Conservation (phyloP, 441 rosid species). For the Adansonia rubrostipa region DNA sequence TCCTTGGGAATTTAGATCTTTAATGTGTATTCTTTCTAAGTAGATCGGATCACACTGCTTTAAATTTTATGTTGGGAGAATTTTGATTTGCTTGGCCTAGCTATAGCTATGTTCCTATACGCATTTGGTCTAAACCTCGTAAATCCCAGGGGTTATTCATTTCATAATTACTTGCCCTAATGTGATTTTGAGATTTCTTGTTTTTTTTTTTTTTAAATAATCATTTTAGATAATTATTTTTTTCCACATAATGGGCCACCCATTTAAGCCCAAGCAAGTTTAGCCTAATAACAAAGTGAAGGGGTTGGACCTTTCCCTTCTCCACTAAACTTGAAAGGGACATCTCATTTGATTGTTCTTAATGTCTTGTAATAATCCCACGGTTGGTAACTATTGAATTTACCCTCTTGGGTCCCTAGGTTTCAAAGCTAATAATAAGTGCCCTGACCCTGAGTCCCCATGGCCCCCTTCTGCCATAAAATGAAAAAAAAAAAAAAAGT, state of each 20-base stretch:
- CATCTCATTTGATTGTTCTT: constrained; percentile 34
- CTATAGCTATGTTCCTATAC: too few relatives aligned
- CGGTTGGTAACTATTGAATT: constrained; percentile 15
- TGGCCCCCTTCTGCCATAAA: constrained; percentile 13
- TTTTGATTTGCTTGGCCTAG: not conserved
- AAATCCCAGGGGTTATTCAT: not conserved
- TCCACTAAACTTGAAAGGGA: constrained; percentile 31
- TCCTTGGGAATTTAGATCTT: not conserved
- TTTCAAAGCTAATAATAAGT: constrained; percentile 15
- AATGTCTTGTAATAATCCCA: constrained; percentile 31
- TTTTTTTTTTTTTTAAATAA: not conserved
- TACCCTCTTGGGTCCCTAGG: constrained; percentile 3
- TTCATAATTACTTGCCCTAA: not conserved
- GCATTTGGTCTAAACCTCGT: not conserved
- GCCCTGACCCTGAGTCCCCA: not conserved
- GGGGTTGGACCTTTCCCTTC: constrained; percentile 21
- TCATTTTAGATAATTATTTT: not conserved
- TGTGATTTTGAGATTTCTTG: not conserved
- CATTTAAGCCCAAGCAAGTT: constrained; percentile 5
- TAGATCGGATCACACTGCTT: not conserved
- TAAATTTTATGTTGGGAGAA: not conserved
- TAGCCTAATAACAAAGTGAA: not conserved
- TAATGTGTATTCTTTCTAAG: not conserved
- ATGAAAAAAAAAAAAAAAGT: not conserved
- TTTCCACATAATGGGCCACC: constrained; percentile 7